Conservation (phyloP, 768 basidiomycete species). For the Mycena kentingensis region DNA sequence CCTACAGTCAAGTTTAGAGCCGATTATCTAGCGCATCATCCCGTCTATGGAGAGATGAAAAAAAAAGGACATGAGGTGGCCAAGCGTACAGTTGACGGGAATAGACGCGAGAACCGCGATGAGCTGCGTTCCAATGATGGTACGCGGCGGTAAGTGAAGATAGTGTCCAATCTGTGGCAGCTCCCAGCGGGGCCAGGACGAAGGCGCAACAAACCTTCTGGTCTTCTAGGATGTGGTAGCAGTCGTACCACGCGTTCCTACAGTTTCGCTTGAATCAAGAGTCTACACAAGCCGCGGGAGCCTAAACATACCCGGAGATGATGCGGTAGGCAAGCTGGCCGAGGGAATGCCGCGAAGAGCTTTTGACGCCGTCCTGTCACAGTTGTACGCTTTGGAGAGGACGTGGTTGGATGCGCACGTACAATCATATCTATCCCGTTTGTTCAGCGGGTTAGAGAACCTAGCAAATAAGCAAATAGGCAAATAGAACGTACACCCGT, state of each 20-base stretch:
- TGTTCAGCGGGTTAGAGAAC: too few species aligned
- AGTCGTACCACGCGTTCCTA: constrained; percentile 9
- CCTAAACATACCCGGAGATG: too few species aligned
- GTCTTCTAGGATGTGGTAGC: neutral
- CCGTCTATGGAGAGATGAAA: neutral
- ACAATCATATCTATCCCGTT: too few species aligned
- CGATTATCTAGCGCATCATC: constrained; percentile 3
- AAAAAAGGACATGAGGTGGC: neutral
- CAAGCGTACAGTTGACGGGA: neutral
- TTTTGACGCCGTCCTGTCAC: too few species aligned
- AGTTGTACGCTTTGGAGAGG: too few species aligned
- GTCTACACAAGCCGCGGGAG: too few species aligned
- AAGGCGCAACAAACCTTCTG: constrained; percentile 1
- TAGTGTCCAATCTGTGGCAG: too few species aligned
- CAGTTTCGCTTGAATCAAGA: too few species aligned
- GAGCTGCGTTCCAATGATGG: neutral
- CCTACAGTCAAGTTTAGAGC: constrained; percentile 3
- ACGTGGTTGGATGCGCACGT: too few species aligned
- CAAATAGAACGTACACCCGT: constrained; percentile 4
- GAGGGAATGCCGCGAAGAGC: constrained; percentile 2
- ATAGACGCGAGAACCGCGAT: neutral
- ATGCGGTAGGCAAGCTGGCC: constrained; percentile 10
- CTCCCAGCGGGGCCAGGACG: neutral
- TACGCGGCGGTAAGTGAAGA: constrained; percentile 4
- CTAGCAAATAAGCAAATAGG: too few species aligned